These are phyloP conservation scores for Aspergillus oerlinghausenensis DNA, from an alignment of 2,329 filamentous ascomycete species.

Conservation along the genomic window DNA sequence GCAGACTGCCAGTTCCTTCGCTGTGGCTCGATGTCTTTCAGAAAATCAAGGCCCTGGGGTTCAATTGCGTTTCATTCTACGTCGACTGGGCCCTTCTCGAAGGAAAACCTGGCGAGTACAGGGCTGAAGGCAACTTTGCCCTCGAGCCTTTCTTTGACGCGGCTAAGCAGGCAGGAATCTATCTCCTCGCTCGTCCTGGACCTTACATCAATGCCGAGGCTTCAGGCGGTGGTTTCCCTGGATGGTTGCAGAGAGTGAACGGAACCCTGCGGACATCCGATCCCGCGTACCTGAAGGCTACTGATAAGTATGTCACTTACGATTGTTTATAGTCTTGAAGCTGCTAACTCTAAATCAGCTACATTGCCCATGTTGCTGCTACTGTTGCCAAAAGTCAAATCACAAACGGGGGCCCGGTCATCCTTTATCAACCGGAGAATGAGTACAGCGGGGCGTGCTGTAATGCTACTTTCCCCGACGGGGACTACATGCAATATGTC, in stretches of 20 bases:
- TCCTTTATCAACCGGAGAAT: constrained; percentile 76
- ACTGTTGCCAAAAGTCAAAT: constrained; percentile 73
- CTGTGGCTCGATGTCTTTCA: constrained; percentile 72
- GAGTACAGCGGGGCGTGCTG: constrained; percentile 60
- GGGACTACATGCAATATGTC: constrained; percentile 66
- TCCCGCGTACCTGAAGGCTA: constrained; percentile 60
- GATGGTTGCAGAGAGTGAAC: constrained; percentile 69
- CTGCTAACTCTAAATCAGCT: constrained; percentile 38
- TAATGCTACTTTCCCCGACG: constrained; percentile 58
- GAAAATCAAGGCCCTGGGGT: constrained; percentile 76
- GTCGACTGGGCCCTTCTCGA: constrained; percentile 74
- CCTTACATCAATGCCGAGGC: constrained; percentile 77
- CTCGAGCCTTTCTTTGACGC: constrained; percentile 73
- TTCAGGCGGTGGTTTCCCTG: constrained; percentile 72
- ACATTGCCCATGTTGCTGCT: constrained; percentile 57
- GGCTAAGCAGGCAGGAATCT: constrained; percentile 68
- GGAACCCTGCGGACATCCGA: constrained; percentile 61
- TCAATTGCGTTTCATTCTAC: constrained; percentile 76
- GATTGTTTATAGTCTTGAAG: too few relatives aligned
- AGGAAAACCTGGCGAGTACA: constrained; percentile 65
- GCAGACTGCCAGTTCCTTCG: constrained; percentile 55
- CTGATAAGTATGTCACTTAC: constrained; percentile 51
- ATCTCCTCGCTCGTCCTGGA: constrained; percentile 66
- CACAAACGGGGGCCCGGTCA: constrained; percentile 75
- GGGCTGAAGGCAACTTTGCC: constrained; percentile 66